A percentile compares a stretch with the other conserved stretches of the same genome.
Evolutionary conservation across 352 stramenopile genomes (phyloP).

Genomic region (Phytophthora boehmeriae): DNA sequence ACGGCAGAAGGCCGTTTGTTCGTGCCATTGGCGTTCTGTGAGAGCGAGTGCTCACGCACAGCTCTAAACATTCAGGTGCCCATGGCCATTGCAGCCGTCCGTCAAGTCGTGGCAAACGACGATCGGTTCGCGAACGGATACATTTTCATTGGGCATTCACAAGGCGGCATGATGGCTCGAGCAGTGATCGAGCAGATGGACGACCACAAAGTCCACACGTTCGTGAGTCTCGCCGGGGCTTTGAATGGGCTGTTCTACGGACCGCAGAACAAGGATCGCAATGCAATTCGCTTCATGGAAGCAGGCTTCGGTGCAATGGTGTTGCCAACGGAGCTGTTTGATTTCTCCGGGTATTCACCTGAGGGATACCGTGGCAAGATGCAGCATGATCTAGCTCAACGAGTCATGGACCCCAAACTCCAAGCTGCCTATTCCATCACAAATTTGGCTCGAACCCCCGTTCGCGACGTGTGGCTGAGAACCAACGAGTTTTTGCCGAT

Average conservation of each 20-base stretch:
- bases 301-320: conserved; percentile 24
- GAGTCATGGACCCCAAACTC: conserved; percentile 20
- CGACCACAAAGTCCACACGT: conserved; percentile 52
- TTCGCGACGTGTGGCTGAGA: conserved; percentile 25
- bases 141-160: conserved; percentile 55
- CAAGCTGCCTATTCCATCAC: conserved; percentile 25
- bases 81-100: conserved; percentile 47
- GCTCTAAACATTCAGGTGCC: conserved; percentile 39
- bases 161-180: conserved; percentile 48
- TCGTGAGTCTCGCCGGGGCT: conserved; percentile 47
- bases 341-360: conserved; percentile 37
- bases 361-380: conserved; percentile 34
- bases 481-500: conserved; percentile 33
- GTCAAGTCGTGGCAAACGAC: conserved; percentile 21
- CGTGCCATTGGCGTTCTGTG: conserved; percentile 46
- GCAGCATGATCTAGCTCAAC: conserved; percentile 36
- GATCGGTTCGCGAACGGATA: conserved; percentile 38
- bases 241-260: conserved; percentile 61
- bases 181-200: conserved; percentile 63
- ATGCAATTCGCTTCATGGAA: conserved; percentile 22
- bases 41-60: conserved; percentile 32
- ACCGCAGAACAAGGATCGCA: conserved; percentile 33
- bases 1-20: conserved; percentile 34
- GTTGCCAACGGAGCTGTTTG: conserved; percentile 26
- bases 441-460: conserved; percentile 22